Evolutionary conservation across 768 basidiomycete genomes (phyloP).

Genomic region (Cystobasidium ongulense): DNA sequence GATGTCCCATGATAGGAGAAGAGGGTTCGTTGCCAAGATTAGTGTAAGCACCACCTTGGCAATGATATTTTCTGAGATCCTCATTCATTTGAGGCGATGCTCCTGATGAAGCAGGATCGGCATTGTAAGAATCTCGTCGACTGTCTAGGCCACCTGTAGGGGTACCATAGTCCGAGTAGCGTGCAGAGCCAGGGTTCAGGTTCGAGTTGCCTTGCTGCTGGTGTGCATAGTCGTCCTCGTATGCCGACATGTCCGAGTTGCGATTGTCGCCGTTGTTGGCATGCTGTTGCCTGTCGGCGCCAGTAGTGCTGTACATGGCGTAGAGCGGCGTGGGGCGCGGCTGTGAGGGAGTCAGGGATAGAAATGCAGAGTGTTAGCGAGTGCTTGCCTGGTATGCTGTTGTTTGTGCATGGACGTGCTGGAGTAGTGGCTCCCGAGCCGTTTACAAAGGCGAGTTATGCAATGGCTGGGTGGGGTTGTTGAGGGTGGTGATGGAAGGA

Average conservation of each 20-base stretch:
- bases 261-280: neutral
- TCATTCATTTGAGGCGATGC: neutral
- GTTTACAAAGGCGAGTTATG: too few species aligned
- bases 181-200: neutral
- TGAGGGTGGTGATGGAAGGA: too few species aligned
- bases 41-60: constrained; percentile 14
- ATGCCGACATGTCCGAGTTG: neutral
- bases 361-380: neutral
- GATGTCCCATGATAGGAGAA: constrained; percentile 12
- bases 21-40: constrained; percentile 3
- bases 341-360: neutral
- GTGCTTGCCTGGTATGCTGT: neutral
- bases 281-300: neutral
- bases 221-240: neutral
- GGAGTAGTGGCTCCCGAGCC: too few species aligned
- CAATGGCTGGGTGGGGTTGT: too few species aligned
- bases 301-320: neutral
- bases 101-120: neutral
- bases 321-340: neutral
- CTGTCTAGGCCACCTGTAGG: neutral
- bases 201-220: neutral
- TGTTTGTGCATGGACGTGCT: neutral
- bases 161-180: neutral
- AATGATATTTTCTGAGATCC: constrained; percentile 19
- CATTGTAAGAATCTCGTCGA: neutral